A percentile compares a stretch with the other conserved stretches of the same genome.
These are phyloP conservation scores for Diaporthe sp. DNA, from an alignment of 2,329 filamentous ascomycete species.

Conservation along the genomic window DNA sequence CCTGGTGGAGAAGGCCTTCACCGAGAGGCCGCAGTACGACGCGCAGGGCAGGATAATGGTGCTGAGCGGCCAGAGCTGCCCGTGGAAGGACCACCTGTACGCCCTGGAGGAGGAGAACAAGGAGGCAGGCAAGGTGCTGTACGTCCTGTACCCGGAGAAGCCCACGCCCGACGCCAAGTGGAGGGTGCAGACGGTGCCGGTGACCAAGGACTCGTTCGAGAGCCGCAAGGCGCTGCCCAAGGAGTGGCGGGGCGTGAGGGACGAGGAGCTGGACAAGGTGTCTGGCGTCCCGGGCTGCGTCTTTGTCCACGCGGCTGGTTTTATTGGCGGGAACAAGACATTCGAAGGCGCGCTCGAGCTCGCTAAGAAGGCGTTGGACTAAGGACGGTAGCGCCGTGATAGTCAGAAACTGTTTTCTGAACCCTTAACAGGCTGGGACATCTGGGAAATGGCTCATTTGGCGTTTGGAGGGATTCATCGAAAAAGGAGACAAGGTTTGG, in stretches of 20 bases:
- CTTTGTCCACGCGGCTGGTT: slow-evolving; percentile 94
- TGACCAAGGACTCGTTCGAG: slow-evolving; percentile 86
- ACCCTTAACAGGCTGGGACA: background rate
- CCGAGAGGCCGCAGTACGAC: slow-evolving; percentile 76
- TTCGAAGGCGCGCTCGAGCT: slow-evolving; percentile 90
- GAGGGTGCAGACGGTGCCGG: slow-evolving; percentile 93
- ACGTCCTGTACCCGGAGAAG: slow-evolving; percentile 93
- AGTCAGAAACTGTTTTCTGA: background rate
- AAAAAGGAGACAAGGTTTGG: slow-evolving; percentile 20
- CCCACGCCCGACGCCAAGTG: slow-evolving; percentile 83
- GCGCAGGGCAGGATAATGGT: slow-evolving; percentile 84
- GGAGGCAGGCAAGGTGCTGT: slow-evolving; percentile 74
- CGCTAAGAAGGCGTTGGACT: slow-evolving; percentile 80
- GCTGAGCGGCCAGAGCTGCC: slow-evolving; percentile 81
- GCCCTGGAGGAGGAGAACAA: slow-evolving; percentile 78
- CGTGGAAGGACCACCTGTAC: slow-evolving; percentile 98
- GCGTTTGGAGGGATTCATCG: slow-evolving; percentile 12
- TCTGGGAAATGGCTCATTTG: background rate
- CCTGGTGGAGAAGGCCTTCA: slow-evolving; percentile 83
- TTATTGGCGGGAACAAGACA: slow-evolving; percentile 95
- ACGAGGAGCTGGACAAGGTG: slow-evolving; percentile 84
- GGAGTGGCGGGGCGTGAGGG: slow-evolving; percentile 91
- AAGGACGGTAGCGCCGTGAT: slow-evolving; percentile 43
- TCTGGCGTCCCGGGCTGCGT: slow-evolving; percentile 80
- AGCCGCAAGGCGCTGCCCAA: slow-evolving; percentile 93